Conservation (phyloP, 805 yeast genomes). For the Metschnikowia kofuensis region DNA sequence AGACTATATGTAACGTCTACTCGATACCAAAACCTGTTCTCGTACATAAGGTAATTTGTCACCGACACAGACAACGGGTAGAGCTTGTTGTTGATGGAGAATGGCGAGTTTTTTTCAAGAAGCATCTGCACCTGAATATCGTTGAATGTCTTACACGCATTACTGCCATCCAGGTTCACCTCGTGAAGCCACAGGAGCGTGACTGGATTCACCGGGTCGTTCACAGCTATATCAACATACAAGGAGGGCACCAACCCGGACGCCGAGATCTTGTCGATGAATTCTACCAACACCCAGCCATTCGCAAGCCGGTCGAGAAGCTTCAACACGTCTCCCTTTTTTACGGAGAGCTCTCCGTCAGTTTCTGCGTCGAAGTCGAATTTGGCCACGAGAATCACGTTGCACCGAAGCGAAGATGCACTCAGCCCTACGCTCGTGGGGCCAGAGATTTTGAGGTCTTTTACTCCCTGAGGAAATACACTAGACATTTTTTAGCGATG, state of each 20-base stretch:
- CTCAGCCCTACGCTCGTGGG: constrained; percentile 18
- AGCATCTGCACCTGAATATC: constrained; percentile 27
- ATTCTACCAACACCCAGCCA: constrained; percentile 58
- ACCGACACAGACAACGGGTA: constrained; percentile 37
- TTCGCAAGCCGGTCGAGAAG: constrained; percentile 45
- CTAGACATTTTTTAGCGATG: constrained; percentile 9
- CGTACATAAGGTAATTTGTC: constrained; percentile 36
- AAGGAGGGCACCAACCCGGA: constrained; percentile 54
- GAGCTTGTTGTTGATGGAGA: constrained; percentile 29
- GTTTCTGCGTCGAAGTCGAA: constrained; percentile 44
- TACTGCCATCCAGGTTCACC: constrained; percentile 6
- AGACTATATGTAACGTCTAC: constrained; percentile 39
- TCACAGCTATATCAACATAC: constrained; percentile 46
- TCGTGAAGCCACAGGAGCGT: constrained; percentile 35
- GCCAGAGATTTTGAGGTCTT: constrained; percentile 19
- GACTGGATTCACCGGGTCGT: constrained; percentile 38
- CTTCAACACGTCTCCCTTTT: constrained; percentile 52
- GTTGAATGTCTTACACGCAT: constrained; percentile 18
- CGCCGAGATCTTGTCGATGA: constrained; percentile 43
- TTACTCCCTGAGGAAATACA: constrained; percentile 14
- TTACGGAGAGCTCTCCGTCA: constrained; percentile 42
- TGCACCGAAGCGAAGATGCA: constrained; percentile 21
- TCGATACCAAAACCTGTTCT: constrained; percentile 52
- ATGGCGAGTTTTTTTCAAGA: constrained; percentile 18
- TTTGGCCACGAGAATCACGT: constrained; percentile 45